phyloP scores from a whole-genome alignment of 495 filamentous ascomycete species.

The Penicillium daleae region DNA sequence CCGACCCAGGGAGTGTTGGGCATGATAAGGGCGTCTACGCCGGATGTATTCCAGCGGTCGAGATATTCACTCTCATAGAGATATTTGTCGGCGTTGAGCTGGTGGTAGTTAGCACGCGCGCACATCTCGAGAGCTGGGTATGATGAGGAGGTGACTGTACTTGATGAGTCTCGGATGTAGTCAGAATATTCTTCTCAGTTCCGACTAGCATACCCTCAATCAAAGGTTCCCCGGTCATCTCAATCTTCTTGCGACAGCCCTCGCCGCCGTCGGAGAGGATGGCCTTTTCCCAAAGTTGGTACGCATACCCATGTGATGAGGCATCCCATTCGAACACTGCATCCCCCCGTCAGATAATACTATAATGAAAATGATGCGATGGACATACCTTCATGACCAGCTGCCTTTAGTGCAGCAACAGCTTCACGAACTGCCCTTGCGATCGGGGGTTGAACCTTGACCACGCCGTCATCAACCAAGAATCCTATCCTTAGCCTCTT shows the following conservation, averaged over 20 bases:
- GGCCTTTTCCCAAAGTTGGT: conserved; percentile 50
- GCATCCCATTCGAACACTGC: conserved; percentile 52
- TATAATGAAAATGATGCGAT: background rate
- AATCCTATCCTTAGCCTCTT: conserved; percentile 53
- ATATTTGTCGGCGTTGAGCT: conserved; percentile 43
- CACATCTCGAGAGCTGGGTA: background rate
- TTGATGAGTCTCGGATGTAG: conserved; percentile 31
- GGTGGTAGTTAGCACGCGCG: background rate
- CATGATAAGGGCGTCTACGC: conserved; percentile 70
- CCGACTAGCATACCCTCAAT: conserved; percentile 55
- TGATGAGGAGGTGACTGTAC: conserved; percentile 7
- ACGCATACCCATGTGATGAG: conserved; percentile 35
- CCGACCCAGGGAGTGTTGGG: conserved; percentile 58
- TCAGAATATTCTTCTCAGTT: conserved; percentile 35
- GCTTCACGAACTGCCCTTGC: conserved; percentile 46
- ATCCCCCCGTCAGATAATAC: background rate
- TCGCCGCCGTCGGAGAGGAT: conserved; percentile 63
- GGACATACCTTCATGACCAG: conserved; percentile 48
- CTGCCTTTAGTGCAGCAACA: conserved; percentile 43
- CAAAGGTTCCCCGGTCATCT: conserved; percentile 59
- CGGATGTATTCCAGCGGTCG: conserved; percentile 58
- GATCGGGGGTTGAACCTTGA: conserved; percentile 60
- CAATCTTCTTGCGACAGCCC: conserved; percentile 51
- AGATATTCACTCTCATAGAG: conserved; percentile 39
- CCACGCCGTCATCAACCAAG: conserved; percentile 57